These are phyloP conservation scores for Zea mays DNA, from an alignment of 176 grass and related monocot genomes.

Conservation along the genomic window Zm-B73-REFERENCE-NAM-5.0 NC_050105.1:133452001-133452500, in stretches of 20 bases:
- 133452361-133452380: background rate
- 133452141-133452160: background rate
- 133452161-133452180: slow-evolving; percentile 46
- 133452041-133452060: slow-evolving; percentile 24
- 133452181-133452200: slow-evolving; percentile 9
- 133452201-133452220: slow-evolving; percentile 72
- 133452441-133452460: slow-evolving; percentile 12
- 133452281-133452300: slow-evolving; percentile 97
- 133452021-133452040: background rate
- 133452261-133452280: slow-evolving; percentile 99
- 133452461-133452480: background rate
- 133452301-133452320: background rate
- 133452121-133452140: background rate
- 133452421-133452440: background rate
- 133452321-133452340: background rate
- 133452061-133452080: too few relatives aligned
- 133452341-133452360: background rate
- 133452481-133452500: background rate
- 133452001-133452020: background rate
- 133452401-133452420: slow-evolving; percentile 1
- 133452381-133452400: slow-evolving; percentile 5
- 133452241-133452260: slow-evolving; percentile 85
- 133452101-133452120: background rate
- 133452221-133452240: slow-evolving; percentile 84
- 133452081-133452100: too few relatives aligned